Evolutionary conservation across 306 rosid species (phyloP).

Genomic region (Fragaria iinumae): DNA sequence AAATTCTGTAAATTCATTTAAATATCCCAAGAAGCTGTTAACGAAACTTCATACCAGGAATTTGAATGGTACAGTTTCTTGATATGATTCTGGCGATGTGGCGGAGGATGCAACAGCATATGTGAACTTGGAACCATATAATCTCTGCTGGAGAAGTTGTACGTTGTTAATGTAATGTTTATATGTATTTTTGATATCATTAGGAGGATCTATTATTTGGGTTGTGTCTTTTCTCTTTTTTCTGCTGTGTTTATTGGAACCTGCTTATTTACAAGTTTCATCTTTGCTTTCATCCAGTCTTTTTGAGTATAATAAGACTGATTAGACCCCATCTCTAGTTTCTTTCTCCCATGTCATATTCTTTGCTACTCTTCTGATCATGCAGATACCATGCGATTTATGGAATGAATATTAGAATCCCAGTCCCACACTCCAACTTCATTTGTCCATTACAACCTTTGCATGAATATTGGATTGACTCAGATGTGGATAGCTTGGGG

Average conservation of each 20-base stretch:
- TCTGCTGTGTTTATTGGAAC: background rate
- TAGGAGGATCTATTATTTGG: background rate
- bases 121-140: conserved; percentile 87
- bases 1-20: background rate
- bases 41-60: conserved; percentile 17
- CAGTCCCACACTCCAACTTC: background rate
- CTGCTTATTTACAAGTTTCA: background rate
- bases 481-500: background rate
- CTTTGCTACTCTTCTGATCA: background rate
- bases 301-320: background rate
- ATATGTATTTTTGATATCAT: background rate
- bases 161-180: background rate
- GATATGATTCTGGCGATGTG: conserved; percentile 77
- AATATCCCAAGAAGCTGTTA: background rate
- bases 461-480: background rate
- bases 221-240: background rate
- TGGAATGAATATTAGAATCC: background rate
- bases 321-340: background rate
- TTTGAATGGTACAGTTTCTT: conserved; percentile 58
- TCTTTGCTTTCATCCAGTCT: too few species aligned
- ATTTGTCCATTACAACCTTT: background rate
- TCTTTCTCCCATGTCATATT: background rate
- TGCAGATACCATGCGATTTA: background rate
- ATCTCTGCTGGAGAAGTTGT: conserved; percentile 70
- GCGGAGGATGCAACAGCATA: conserved; percentile 77